Evolutionary conservation across 306 rosid species (phyloP), one percentile per base, ranked within the genome.

Genomic region (Dryas alaskensis): DNA sequence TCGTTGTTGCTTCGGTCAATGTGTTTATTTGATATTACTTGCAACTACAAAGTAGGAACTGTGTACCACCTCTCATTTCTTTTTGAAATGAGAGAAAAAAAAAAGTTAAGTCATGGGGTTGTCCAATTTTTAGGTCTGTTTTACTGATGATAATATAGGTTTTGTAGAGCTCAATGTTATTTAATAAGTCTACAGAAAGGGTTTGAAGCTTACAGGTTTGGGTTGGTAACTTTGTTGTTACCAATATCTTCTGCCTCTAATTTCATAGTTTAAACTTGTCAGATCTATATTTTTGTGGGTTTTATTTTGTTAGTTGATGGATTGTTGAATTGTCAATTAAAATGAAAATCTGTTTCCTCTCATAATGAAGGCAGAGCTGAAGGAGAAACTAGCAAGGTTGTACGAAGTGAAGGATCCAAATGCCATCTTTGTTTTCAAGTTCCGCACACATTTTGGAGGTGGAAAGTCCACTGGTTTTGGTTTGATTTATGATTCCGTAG

Each of bases 391-490:
- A 8, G 84, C 86, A 16, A 88, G 86, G 61, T 80, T 93, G 78
- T 93, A 93, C 13, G 97, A 91, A 1, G 97, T 89, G 72, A 93
- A 89, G 84, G 97, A 93, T 68, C 72, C 89, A 7, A 93, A 88
- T 67, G 65, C 96, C 4, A 89, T 93, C 51, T 93, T 93, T 25
- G 97, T 91, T 46, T 93, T 89, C 86, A 87, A 91, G 78, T 93
- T 93, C 84, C 83, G 93, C 62, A 93, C 97, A n/a, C 89, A 93
- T 71, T 93, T 93, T 80, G 98, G 98, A 61, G 98, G 98, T 42
- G 98, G 98, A 11, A 93, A 93, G 81, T 89, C 97, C 7, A 93
- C 94, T 4, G 98, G 97, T 6, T 93, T 89, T 19, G 98, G 98
- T 48, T 79, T 93, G 85, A 91, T 93, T 58, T 93, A 91, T 70